Conservation (phyloP, 2,329 filamentous ascomycete genomes). For the Fusarium continuum region DNA sequence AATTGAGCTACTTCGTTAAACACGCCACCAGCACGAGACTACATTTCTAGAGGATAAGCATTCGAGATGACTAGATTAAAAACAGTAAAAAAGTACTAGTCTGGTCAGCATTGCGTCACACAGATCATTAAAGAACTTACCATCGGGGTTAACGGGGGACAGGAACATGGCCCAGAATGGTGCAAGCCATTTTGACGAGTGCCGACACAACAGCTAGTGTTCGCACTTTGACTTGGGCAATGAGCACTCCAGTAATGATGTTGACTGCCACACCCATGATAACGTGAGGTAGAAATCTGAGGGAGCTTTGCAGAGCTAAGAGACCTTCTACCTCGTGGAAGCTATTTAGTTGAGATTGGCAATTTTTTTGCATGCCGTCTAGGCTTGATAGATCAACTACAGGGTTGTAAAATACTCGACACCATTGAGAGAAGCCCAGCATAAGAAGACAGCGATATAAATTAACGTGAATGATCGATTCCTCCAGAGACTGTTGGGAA, state of each 20-base stretch:
- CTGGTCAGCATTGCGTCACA: not conserved
- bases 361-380: no score
- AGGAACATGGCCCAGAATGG: constrained; percentile 57
- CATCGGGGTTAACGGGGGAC: constrained; percentile 56
- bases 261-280: constrained; percentile 56
- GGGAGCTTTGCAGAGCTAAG: constrained; percentile 56
- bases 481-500: constrained; percentile 68
- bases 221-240: constrained; percentile 51
- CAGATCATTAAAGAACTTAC: constrained; percentile 21
- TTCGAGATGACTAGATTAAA: constrained; percentile 63
- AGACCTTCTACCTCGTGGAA: constrained; percentile 60
- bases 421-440: constrained; percentile 57
- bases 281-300: constrained; percentile 59
- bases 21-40: constrained; percentile 67
- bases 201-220: constrained; percentile 52
- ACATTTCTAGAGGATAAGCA: constrained; percentile 61
- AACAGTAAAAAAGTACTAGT: constrained; percentile 63
- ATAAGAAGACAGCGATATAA: constrained; percentile 60
- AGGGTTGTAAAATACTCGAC: constrained; percentile 60
- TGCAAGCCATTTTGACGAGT: constrained; percentile 55
- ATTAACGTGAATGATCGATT: constrained; percentile 64
- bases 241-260: constrained; percentile 54
- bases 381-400: constrained; percentile 56
- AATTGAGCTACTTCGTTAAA: constrained; percentile 69
- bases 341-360: no score